phyloP scores from a whole-genome alignment of 1,284 basidiomycete species.

The Apiotrichum brassicae region DNA sequence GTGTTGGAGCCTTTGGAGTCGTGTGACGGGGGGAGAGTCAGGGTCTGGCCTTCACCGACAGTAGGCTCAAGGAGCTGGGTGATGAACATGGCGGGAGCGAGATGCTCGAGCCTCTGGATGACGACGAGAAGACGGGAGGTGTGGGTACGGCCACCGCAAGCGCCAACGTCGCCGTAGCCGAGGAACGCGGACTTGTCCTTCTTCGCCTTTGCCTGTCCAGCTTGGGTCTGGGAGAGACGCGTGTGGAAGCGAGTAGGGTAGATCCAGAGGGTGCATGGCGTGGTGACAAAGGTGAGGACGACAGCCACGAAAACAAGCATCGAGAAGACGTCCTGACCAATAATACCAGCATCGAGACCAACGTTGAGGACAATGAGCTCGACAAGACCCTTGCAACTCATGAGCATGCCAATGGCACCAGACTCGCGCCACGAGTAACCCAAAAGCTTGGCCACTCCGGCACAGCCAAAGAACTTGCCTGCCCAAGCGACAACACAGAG shows the following conservation, averaged over 20 bases:
- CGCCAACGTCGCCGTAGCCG: constrained; percentile 15
- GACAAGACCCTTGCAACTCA: constrained; percentile 85
- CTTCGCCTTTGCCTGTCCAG: constrained; percentile 22
- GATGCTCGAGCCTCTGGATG: constrained; percentile 83
- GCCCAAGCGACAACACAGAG: constrained; percentile 74
- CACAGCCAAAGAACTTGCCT: constrained; percentile 69
- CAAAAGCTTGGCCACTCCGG: constrained; percentile 56
- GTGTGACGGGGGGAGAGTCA: constrained; percentile 19
- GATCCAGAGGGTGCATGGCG: constrained; percentile 68
- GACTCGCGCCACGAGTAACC: constrained; percentile 74
- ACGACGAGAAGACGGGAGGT: constrained; percentile 63
- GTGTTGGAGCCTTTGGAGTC: constrained; percentile 1
- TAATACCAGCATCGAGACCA: constrained; percentile 69
- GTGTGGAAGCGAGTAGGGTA: constrained; percentile 62
- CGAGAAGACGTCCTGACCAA: constrained; percentile 58
- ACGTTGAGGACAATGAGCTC: constrained; percentile 91
- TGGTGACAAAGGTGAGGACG: constrained; percentile 79
- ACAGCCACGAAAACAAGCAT: constrained; percentile 92
- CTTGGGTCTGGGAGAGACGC: constrained; percentile 17
- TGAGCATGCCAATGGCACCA: constrained; percentile 77
- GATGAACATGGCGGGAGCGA: constrained; percentile 55
- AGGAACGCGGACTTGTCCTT: constrained; percentile 4
- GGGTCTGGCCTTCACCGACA: constrained; percentile 22
- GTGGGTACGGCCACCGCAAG: constrained; percentile 30
- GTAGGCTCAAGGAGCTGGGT: constrained; percentile 50